A percentile compares a stretch with the other conserved stretches of the same genome.
Conservation (phyloP, 345 rosid genomes). For the Laguncularia racemosa region DNA sequence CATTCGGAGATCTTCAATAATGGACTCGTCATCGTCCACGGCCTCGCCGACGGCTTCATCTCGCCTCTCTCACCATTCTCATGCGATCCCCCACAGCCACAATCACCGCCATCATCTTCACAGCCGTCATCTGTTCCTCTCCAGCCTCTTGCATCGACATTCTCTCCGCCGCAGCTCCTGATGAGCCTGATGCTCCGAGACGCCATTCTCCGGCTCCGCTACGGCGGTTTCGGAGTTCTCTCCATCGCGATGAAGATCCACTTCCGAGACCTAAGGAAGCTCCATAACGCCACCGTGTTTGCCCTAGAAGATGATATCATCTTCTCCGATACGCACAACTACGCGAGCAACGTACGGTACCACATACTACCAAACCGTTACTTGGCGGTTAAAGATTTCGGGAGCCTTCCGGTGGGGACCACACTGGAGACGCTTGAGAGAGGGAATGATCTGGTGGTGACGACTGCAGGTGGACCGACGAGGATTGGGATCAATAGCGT, state of each 20-base stretch:
- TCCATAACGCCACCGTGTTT: conserved; percentile 49
- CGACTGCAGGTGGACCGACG: conserved; percentile 19
- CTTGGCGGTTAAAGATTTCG: conserved; percentile 35
- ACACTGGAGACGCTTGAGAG: conserved; percentile 28
- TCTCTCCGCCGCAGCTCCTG: conserved; percentile 16
- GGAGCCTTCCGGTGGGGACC: conserved; percentile 28
- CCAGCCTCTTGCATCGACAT: not conserved
- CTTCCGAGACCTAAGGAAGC: conserved; percentile 32
- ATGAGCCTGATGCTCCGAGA: conserved; percentile 61
- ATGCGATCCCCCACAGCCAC: not conserved
- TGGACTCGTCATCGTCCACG: conserved; percentile 49
- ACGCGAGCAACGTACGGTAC: conserved; percentile 38
- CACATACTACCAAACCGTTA: conserved; percentile 51
- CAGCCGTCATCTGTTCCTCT: not conserved
- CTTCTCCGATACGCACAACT: conserved; percentile 41
- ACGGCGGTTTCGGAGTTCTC: conserved; percentile 47
- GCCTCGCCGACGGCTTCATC: conserved; percentile 45
- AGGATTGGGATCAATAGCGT: conserved; percentile 46
- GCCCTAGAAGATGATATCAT: conserved; percentile 47
- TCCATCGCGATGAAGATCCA: conserved; percentile 42
- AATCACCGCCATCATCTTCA: conserved; percentile 14
- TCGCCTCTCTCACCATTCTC: conserved; percentile 53
- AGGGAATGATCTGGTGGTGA: conserved; percentile 29
- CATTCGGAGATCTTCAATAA: conserved; percentile 65
- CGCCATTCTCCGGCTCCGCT: conserved; percentile 48